Evolutionary conservation across 192 early-diverging fungal genomes (phyloP), one percentile per base, ranked within the genome.

Genomic region (Gryganskiella cystojenkinii): DNA sequence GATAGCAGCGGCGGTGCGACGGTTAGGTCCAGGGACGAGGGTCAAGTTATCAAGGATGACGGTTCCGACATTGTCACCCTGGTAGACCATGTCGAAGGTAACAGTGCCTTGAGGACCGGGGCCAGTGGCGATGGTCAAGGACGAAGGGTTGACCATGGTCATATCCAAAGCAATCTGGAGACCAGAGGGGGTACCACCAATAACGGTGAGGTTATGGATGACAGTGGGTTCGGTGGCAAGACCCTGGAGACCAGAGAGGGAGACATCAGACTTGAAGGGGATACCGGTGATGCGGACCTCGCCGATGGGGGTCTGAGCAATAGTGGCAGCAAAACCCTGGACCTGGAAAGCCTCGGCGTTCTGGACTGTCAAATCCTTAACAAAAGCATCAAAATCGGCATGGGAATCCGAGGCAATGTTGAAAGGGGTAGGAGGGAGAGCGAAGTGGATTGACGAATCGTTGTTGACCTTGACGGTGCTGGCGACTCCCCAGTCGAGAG

Each of bases 231-330:
- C 55, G 20, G 80, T 81, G 63, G 82, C 82, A 22, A 91, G 70
- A 24, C 87, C 85, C 55, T 85, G 86, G 34, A 91, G 80, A 50
- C 90, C 90, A 11, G 74, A 56, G 19, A 91, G 67, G 47, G 58
- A 17, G 22, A 86, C 81, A 28, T 79, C 72, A 17, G 85, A 83
- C 49, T 70, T 80, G 76, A 90, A 90, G 30, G 83, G 72, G n/a
- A 91, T 82, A 17, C 83, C 85, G 37, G 72, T 54, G 45, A 90
- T 79, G 10, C 51, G 61, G 33, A 91, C 76, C 56, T 76, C 60
- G 64, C 90, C 90, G 42, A 89, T 79, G 22, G 90, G 79, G 35
- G 88, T 91, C 20, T 51, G 27, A 28, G 86, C 85, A 24, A 80
- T 74, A 42, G 84, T 85, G 50, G 66, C 70, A 19, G 86, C 88